Evolutionary conservation across 2,329 filamentous ascomycete genomes (phyloP).

Genomic region (Spiromastix sp.): DNA sequence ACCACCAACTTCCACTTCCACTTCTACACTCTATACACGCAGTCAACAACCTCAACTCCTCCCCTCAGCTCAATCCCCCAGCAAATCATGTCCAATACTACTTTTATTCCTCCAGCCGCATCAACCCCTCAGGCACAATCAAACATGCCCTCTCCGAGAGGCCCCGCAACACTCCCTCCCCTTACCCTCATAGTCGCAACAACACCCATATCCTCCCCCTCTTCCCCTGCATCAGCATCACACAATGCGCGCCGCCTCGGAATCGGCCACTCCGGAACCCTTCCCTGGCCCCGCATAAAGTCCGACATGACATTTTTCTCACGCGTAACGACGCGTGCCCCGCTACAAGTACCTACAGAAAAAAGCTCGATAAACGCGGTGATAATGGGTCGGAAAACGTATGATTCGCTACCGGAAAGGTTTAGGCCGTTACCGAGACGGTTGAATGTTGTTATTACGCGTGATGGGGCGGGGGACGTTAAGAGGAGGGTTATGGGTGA

Average conservation of each 20-base stretch:
- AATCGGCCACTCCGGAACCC: slow-evolving; percentile 66
- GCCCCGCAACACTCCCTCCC: no score
- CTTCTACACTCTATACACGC: no score
- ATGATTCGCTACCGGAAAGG: slow-evolving; percentile 72
- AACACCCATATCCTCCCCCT: slow-evolving; percentile 40
- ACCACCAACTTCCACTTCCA: no score
- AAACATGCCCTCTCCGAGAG: slow-evolving; percentile 52
- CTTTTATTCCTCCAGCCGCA: background rate
- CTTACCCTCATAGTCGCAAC: slow-evolving; percentile 91
- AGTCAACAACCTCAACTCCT: no score
- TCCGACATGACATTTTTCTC: slow-evolving; percentile 95
- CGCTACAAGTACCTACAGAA: slow-evolving; percentile 8
- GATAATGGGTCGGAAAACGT: slow-evolving; percentile 96
- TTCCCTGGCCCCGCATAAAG: slow-evolving; percentile 83
- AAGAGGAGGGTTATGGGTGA: slow-evolving; percentile 24
- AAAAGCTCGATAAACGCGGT: slow-evolving; percentile 54
- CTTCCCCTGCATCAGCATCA: slow-evolving; percentile 60
- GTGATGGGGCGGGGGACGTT: slow-evolving; percentile 24
- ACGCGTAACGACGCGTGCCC: slow-evolving; percentile 63
- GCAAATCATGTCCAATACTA: no score
- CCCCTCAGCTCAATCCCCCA: no score
- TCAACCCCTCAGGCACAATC: slow-evolving; percentile 10
- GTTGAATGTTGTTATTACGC: slow-evolving; percentile 70
- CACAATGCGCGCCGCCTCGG: slow-evolving; percentile 62
- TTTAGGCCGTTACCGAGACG: slow-evolving; percentile 73